phyloP scores from a whole-genome alignment of 208 protist species.

The Acanthamoeba royreba region DNA sequence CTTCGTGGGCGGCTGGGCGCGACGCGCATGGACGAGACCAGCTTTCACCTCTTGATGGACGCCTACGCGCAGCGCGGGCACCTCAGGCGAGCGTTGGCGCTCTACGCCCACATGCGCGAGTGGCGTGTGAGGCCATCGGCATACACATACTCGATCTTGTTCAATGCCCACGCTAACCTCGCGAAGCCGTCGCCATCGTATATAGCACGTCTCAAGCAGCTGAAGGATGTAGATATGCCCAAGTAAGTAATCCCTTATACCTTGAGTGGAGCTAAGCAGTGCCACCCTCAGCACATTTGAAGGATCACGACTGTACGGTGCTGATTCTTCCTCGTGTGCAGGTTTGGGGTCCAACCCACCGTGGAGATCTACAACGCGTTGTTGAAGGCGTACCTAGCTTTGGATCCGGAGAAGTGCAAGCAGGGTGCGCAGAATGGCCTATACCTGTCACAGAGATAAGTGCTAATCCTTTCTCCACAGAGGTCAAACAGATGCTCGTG shows the following conservation, averaged over 20 bases:
- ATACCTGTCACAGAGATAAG: too few species aligned
- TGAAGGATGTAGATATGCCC: constrained; percentile 29
- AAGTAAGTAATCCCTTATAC: neutral
- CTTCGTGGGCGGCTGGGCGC: neutral
- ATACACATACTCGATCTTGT: neutral
- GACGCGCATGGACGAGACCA: neutral
- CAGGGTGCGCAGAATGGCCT: neutral
- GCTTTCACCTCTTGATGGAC: neutral
- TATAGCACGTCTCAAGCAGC: neutral
- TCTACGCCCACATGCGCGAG: constrained; percentile 28
- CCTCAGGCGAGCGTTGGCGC: neutral
- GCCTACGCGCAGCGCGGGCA: neutral
- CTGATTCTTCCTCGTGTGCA: neutral
- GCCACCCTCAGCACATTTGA: neutral
- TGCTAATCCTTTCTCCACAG: neutral
- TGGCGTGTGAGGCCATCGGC: neutral
- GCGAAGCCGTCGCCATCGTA: neutral
- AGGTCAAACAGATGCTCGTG: neutral
- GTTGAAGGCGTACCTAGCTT: constrained; percentile 28
- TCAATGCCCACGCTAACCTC: constrained; percentile 37
- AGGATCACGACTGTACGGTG: too few species aligned
- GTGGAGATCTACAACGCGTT: constrained; percentile 39
- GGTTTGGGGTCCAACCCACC: neutral
- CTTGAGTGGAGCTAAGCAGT: neutral
- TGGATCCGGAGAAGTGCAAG: neutral